These are phyloP conservation scores for Russula olivacea DNA, from an alignment of 768 basidiomycete genomes.

Conservation along the genomic window DNA sequence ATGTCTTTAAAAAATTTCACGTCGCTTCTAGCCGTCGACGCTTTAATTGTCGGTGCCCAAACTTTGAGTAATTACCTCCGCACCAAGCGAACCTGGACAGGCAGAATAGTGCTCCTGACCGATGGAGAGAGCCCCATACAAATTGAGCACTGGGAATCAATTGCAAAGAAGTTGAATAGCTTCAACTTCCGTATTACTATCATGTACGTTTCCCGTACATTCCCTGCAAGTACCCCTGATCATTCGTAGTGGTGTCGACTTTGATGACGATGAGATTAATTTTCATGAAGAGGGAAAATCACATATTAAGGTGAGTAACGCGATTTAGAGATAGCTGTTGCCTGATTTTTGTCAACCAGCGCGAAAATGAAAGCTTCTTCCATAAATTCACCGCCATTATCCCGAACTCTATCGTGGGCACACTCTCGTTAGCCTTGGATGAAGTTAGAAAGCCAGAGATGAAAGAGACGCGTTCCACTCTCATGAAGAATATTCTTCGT, in stretches of 20 bases:
- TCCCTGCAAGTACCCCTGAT: slow-evolving; percentile 8
- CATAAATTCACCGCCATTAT: slow-evolving; percentile 39
- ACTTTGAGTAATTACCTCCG: slow-evolving; percentile 63
- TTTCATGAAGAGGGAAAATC: slow-evolving; percentile 66
- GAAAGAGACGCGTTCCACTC: slow-evolving; percentile 60
- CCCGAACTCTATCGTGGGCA: slow-evolving; percentile 51
- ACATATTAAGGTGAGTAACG: slow-evolving; percentile 54
- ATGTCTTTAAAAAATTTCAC: slow-evolving; percentile 2
- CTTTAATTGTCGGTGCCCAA: slow-evolving; percentile 79
- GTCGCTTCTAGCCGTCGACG: slow-evolving; percentile 62
- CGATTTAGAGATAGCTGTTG: not conserved
- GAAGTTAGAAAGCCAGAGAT: slow-evolving; percentile 57
- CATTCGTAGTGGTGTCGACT: slow-evolving; percentile 73
- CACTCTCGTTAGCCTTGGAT: slow-evolving; percentile 57
- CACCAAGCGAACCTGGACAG: slow-evolving; percentile 76
- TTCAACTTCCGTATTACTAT: slow-evolving; percentile 56
- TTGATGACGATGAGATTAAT: slow-evolving; percentile 65
- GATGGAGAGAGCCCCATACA: slow-evolving; percentile 77
- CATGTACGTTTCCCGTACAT: slow-evolving; percentile 46
- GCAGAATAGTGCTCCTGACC: slow-evolving; percentile 78
- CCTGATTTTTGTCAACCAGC: slow-evolving; percentile 37
- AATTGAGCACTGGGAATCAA: slow-evolving; percentile 68
- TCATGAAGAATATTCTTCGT: slow-evolving; percentile 59
- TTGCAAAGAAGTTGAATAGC: slow-evolving; percentile 56
- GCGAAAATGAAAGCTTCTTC: slow-evolving; percentile 72